Conservation (phyloP, 192 early-diverging fungal genomes). For the Pecoramyces ruminantium region DNA sequence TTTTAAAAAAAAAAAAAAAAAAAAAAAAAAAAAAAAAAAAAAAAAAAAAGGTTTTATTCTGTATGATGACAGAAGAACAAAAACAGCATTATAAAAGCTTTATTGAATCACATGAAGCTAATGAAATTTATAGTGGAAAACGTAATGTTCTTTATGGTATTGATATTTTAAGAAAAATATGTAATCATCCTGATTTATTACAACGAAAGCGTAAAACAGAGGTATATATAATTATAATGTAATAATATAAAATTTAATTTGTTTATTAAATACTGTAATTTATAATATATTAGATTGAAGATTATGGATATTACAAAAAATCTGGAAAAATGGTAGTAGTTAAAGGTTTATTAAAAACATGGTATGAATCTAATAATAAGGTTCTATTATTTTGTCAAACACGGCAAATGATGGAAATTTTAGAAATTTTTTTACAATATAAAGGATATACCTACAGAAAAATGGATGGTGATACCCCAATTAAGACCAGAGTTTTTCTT, state of each 20-base stretch:
- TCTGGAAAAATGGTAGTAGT: conserved; percentile 90
- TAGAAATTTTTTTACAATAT: conserved; percentile 28
- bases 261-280: conserved; percentile 1
- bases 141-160: conserved; percentile 76
- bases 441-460: conserved; percentile 46
- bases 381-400: conserved; percentile 90
- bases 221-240: conserved; percentile 8
- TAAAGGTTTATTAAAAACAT: conserved; percentile 60
- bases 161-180: conserved; percentile 86
- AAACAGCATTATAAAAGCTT: conserved; percentile 45
- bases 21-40: too few species aligned
- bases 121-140: conserved; percentile 57
- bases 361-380: conserved; percentile 66
- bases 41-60: conserved; percentile 1
- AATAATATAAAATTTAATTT: neutral
- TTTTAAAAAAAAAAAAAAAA: too few species aligned
- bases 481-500: conserved; percentile 62
- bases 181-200: conserved; percentile 84
- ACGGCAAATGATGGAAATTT: conserved; percentile 84
- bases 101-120: conserved; percentile 53
- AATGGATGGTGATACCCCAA: conserved; percentile 93
- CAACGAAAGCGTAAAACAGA: conserved; percentile 10
- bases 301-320: conserved; percentile 40
- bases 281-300: conserved; percentile 13
- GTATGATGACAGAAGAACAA: neutral